Base-by-base conservation (phyloP, 2,329 filamentous ascomycete genomes). In the Epicoccum nigrum region DNA sequence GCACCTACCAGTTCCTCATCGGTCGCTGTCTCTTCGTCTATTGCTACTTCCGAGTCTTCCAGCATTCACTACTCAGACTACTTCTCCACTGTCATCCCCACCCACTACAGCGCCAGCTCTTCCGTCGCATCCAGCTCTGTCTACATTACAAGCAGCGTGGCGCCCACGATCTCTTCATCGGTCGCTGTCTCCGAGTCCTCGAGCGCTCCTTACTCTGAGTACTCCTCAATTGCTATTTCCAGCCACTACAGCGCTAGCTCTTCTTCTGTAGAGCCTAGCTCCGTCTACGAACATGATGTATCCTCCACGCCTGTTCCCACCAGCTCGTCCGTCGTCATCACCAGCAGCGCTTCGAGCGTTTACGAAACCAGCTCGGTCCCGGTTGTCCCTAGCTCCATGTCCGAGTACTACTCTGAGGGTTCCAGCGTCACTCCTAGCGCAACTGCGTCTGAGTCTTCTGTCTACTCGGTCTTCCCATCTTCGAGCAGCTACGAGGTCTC, bases 51-150 rank as follows among this genome's bases (percentile, higher is more conserved):
- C 9, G 51, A 50, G 35, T 33, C 48, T 40, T 50, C 51, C 38
- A 47, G 31, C 21, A 11, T 50, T 12, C n/a, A 25, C 11, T 46
- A 46, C 39, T 47, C 52, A n/a, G 32, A 39, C 40, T 54, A 45
- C 41, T 48, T 48, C 40, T 54, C 50, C 2, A 48, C 40, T 28
- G 45, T 21, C 20, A 11, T 54, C 4, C 51, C 51, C 11, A 45
- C 35, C 13, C 34, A 40, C 12, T 45, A 39, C 41, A 54, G 44
- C 30, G 42, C 45, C 13, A 50, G 43, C 49, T 54, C 34, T 21
- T 39, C 42, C 20, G 32, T 42, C 17, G 38, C 35, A 12, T 44
- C 47, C 15, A 52, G 49, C 49, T 42, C 31, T 20, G 43, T 33
- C 6, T 52, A 43, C n/a, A n/a, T n/a, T n/a, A n/a, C n/a, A n/a